Conservation (phyloP, 208 protist species). For the Blechomonas ayalai region DNA sequence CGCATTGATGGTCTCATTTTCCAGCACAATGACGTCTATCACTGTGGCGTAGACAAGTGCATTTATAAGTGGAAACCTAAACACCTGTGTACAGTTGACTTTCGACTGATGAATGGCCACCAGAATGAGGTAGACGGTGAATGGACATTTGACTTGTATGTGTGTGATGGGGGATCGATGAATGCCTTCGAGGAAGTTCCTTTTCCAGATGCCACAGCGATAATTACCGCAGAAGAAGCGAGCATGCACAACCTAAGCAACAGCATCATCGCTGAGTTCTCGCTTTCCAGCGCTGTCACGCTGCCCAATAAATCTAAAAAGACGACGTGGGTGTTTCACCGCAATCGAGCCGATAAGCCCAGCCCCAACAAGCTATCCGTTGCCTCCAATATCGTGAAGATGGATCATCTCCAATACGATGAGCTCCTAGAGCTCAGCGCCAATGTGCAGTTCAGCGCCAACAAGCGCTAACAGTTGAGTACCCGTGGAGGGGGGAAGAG, state of each 20-base stretch:
- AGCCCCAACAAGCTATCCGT: constrained; percentile 62
- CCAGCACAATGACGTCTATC: constrained; percentile 66
- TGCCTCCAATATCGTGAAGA: constrained; percentile 56
- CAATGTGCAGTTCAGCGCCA: constrained; percentile 12
- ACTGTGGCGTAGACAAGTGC: constrained; percentile 53
- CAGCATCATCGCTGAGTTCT: constrained; percentile 58
- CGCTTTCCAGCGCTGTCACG: constrained; percentile 2
- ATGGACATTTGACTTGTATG: constrained; percentile 60
- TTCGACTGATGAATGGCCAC: constrained; percentile 52
- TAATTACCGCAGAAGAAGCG: constrained; percentile 41
- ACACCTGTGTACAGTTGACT: constrained; percentile 75
- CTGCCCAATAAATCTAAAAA: constrained; percentile 1
- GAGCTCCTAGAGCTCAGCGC: constrained; percentile 33
- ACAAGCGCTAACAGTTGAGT: too few species aligned
- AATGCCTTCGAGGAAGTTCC: constrained; percentile 22
- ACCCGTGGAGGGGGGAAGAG: too few species aligned
- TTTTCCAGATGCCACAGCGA: constrained; percentile 36
- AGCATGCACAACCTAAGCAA: constrained; percentile 32
- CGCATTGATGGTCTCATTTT: constrained; percentile 80
- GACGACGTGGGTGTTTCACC: constrained; percentile 56
- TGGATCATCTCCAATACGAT: constrained; percentile 68
- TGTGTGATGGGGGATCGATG: constrained; percentile 16
- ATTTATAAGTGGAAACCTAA: constrained; percentile 88
- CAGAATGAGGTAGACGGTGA: constrained; percentile 3
- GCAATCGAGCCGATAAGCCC: constrained; percentile 61